Conservation (phyloP, 2,329 filamentous ascomycete genomes). For the Fusarium sp. region DNA sequence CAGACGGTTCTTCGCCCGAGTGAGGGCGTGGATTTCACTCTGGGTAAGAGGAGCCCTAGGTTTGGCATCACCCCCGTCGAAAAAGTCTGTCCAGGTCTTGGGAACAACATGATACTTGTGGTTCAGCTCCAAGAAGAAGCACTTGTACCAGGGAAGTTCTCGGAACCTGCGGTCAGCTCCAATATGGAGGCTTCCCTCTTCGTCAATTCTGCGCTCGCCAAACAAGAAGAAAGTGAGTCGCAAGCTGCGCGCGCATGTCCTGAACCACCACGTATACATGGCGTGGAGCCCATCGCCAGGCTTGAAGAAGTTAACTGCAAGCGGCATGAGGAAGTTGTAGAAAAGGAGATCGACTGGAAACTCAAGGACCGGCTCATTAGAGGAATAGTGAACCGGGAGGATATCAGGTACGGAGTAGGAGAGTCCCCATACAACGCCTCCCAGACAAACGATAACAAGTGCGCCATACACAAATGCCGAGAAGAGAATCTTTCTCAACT, state of each 20-base stretch:
- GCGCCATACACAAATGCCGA: slow-evolving; percentile 96
- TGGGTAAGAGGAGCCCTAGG: slow-evolving; percentile 51
- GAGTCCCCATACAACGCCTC: slow-evolving; percentile 95
- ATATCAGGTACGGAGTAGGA: slow-evolving; percentile 75
- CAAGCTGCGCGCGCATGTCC: slow-evolving; percentile 81
- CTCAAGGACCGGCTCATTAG: slow-evolving; percentile 90
- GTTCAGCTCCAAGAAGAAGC: slow-evolving; percentile 60
- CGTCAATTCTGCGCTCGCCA: slow-evolving; percentile 81
- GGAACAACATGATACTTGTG: slow-evolving; percentile 57
- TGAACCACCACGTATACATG: slow-evolving; percentile 98
- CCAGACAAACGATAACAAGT: slow-evolving; percentile 90
- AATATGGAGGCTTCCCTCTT: slow-evolving; percentile 78
- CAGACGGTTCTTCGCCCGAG: slow-evolving; percentile 57
- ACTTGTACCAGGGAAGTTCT: slow-evolving; percentile 53
- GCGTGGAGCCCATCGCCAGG: slow-evolving; percentile 85
- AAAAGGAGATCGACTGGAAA: slow-evolving; percentile 95
- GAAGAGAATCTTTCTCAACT: slow-evolving; percentile 95
- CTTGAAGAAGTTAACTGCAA: slow-evolving; percentile 85
- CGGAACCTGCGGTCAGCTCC: slow-evolving; percentile 46
- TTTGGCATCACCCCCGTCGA: slow-evolving; percentile 61
- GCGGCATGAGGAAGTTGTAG: slow-evolving; percentile 95
- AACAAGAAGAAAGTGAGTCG: slow-evolving; percentile 94
- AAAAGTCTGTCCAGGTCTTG: slow-evolving; percentile 69
- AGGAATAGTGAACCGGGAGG: slow-evolving; percentile 92
- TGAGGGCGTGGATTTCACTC: slow-evolving; percentile 52